These are phyloP conservation scores for Epichloe elymi DNA, from an alignment of 2,329 filamentous ascomycete species.

Conservation along the genomic window DNA sequence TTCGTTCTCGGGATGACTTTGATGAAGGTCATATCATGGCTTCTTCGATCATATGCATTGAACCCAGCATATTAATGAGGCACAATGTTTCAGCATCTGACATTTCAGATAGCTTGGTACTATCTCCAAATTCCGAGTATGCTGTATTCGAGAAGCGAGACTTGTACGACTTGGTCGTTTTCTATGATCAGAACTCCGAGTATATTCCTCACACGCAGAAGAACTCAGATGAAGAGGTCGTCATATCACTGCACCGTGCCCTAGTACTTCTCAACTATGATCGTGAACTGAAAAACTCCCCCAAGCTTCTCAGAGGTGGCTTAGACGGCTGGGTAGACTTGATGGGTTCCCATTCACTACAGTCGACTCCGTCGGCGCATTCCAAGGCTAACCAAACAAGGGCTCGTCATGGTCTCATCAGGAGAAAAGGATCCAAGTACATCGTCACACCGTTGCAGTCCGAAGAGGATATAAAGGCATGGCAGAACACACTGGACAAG, in stretches of 20 bases:
- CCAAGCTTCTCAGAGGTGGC: slow-evolving; percentile 70
- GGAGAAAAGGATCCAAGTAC: slow-evolving; percentile 30
- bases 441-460: slow-evolving; percentile 56
- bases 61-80: slow-evolving; percentile 60
- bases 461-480: slow-evolving; percentile 70
- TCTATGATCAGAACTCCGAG: slow-evolving; percentile 65
- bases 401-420: slow-evolving; percentile 15
- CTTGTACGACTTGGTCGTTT: slow-evolving; percentile 75
- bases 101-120: slow-evolving; percentile 53
- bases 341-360: slow-evolving; percentile 55
- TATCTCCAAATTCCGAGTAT: slow-evolving; percentile 64
- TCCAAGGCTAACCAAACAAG: slow-evolving; percentile 8
- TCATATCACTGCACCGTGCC: slow-evolving; percentile 65
- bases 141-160: slow-evolving; percentile 58
- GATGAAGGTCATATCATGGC: slow-evolving; percentile 83
- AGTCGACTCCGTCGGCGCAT: slow-evolving; percentile 26
- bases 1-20: slow-evolving; percentile 66
- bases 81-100: slow-evolving; percentile 50
- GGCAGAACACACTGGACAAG: slow-evolving; percentile 62
- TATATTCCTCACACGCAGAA: slow-evolving; percentile 27
- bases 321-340: slow-evolving; percentile 76
- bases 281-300: slow-evolving; percentile 61
- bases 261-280: slow-evolving; percentile 73
- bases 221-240: slow-evolving; percentile 33
- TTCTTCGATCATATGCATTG: slow-evolving; percentile 75